Evolutionary conservation across 1,284 basidiomycete species (phyloP).

Genomic region (Takashimella koratensis): DNA sequence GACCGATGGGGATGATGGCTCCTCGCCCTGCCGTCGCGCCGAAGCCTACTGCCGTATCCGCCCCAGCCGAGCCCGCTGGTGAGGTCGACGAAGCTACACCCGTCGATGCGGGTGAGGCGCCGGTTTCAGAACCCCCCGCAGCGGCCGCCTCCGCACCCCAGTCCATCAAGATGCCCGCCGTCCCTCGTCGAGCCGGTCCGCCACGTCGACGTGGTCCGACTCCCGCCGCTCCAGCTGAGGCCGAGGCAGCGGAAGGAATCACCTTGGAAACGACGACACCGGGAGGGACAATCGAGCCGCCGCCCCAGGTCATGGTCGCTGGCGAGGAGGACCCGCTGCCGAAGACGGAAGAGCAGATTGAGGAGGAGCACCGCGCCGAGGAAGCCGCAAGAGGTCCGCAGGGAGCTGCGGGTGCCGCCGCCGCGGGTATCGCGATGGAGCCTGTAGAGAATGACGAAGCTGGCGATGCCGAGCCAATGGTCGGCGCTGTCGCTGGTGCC

Average conservation of each 20-base stretch:
- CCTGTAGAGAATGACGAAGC: background rate
- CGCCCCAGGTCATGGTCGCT: conserved; percentile 40
- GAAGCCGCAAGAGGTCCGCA: conserved; percentile 20
- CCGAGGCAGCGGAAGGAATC: conserved; percentile 2
- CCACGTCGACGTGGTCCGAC: conserved; percentile 29
- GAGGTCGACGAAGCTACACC: background rate
- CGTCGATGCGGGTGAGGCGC: conserved; percentile 1
- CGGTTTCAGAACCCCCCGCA: conserved; percentile 1
- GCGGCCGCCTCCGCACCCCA: conserved; percentile 11
- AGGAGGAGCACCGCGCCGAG: conserved; percentile 21
- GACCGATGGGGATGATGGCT: conserved; percentile 46
- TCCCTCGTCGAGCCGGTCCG: conserved; percentile 39
- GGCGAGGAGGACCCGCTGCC: conserved; percentile 35
- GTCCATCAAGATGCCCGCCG: conserved; percentile 39
- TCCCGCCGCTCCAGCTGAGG: conserved; percentile 3
- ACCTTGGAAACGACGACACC: conserved; percentile 15
- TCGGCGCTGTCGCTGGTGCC: conserved; percentile 21
- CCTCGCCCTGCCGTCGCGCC: conserved; percentile 17
- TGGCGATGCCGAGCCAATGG: conserved; percentile 6
- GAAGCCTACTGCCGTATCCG: conserved; percentile 15
- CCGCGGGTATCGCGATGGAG: conserved; percentile 38
- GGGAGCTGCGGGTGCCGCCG: conserved; percentile 36
- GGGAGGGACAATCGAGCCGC: conserved; percentile 30
- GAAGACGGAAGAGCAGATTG: conserved; percentile 25
- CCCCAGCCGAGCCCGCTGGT: background rate